These are phyloP conservation scores for Populus hybrid DNA, from an alignment of 441 rosid genomes.

Conservation along the genomic window DNA sequence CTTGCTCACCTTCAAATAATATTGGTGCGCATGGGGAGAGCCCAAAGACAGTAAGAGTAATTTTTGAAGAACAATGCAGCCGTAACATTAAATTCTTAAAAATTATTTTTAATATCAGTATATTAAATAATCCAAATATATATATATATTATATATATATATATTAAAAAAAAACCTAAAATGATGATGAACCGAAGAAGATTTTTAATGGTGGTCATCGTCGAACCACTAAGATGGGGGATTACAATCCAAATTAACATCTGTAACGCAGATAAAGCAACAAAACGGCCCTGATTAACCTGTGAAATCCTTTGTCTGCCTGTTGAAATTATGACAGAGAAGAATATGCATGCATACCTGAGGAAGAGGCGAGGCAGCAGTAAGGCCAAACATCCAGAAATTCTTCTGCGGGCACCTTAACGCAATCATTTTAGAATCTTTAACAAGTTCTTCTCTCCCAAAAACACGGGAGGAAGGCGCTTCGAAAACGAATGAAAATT, in stretches of 20 bases:
- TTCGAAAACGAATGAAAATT: slow-evolving; percentile 64
- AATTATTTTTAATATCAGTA: too few relatives aligned
- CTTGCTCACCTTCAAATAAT: too few relatives aligned
- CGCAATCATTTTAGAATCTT: slow-evolving; percentile 65
- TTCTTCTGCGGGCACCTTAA: slow-evolving; percentile 46
- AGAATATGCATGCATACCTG: slow-evolving; percentile 39
- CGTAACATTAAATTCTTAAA: too few relatives aligned
- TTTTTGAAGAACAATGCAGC: too few relatives aligned
- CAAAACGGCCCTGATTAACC: not conserved
- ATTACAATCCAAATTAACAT: slow-evolving; percentile 73
- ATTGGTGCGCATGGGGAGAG: not conserved
- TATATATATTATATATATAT: too few relatives aligned
- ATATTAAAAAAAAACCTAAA: slow-evolving; percentile 17
- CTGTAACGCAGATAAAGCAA: slow-evolving; percentile 30
- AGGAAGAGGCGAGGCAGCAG: slow-evolving; percentile 88
- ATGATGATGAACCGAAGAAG: slow-evolving; percentile 77
- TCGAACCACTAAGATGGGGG: slow-evolving; percentile 63
- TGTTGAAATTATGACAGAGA: not conserved
- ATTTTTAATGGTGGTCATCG: slow-evolving; percentile 67
- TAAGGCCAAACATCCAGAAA: slow-evolving; percentile 61
- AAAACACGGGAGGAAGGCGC: slow-evolving; percentile 92
- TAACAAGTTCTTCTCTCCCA: slow-evolving; percentile 92
- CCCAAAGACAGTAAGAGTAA: slow-evolving; percentile 41
- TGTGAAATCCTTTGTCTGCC: not conserved
- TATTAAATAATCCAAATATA: too few relatives aligned